Conservation (phyloP, 23 red algal genomes). For the Cyanidiococcus yangmingshanensis region DNA sequence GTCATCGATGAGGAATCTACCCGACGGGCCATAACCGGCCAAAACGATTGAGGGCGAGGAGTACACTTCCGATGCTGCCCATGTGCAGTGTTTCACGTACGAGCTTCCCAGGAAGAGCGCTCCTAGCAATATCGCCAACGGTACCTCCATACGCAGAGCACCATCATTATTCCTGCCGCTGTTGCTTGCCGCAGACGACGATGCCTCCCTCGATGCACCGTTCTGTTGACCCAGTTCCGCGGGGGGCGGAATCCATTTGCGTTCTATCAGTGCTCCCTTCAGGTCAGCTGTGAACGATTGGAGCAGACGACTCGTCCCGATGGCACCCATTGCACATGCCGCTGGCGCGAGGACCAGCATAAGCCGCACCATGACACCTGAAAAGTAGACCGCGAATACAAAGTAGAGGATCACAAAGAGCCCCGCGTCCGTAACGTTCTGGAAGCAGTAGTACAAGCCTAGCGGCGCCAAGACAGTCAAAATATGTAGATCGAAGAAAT, state of each 20-base stretch:
- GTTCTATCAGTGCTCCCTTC: slow-evolving; percentile 14
- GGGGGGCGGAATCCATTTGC: not conserved
- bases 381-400: slow-evolving; percentile 86
- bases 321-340: slow-evolving; percentile 63
- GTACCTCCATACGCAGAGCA: slow-evolving; percentile 28
- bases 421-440: slow-evolving; percentile 53
- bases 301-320: slow-evolving; percentile 56
- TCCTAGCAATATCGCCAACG: slow-evolving; percentile 34
- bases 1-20: slow-evolving; percentile 92
- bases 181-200: not conserved
- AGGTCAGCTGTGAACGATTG: slow-evolving; percentile 44
- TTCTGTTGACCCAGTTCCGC: not conserved
- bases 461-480: slow-evolving; percentile 71
- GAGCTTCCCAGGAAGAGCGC: slow-evolving; percentile 37
- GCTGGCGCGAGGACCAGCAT: slow-evolving; percentile 98
- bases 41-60: slow-evolving; percentile 82
- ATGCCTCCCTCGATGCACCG: not conserved
- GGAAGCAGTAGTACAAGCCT: slow-evolving; percentile 93
- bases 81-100: slow-evolving; percentile 72
- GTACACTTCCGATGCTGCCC: slow-evolving; percentile 73
- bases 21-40: slow-evolving; percentile 23
- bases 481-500: slow-evolving; percentile 96
- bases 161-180: not conserved
- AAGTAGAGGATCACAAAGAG: slow-evolving; percentile 85
- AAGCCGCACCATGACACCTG: slow-evolving; percentile 95